Evolutionary conservation across 108 stramenopile genomes (phyloP).

Genomic region (Cyclotella atomus): DNA sequence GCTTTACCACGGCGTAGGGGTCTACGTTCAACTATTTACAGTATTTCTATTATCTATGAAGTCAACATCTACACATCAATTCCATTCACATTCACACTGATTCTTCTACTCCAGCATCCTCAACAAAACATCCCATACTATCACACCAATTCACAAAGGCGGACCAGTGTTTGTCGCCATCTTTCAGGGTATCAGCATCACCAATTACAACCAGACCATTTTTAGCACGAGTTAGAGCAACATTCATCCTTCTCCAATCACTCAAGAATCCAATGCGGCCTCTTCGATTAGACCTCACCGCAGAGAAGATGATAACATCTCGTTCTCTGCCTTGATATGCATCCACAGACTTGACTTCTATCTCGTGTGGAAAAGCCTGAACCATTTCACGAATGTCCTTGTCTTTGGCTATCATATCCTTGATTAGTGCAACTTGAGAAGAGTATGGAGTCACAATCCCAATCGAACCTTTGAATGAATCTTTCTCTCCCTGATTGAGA

Average conservation of each 20-base stretch:
- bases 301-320: slow-evolving; percentile 92
- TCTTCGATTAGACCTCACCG: slow-evolving; percentile 92
- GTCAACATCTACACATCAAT: too few relatives aligned
- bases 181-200: slow-evolving; percentile 85
- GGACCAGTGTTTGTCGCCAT: slow-evolving; percentile 91
- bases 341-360: slow-evolving; percentile 94
- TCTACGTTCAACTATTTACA: too few relatives aligned
- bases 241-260: slow-evolving; percentile 97
- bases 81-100: too few relatives aligned
- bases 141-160: slow-evolving; percentile 81
- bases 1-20: too few relatives aligned
- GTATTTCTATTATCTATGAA: too few relatives aligned
- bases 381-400: slow-evolving; percentile 46
- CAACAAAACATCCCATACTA: slow-evolving; percentile 56
- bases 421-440: slow-evolving; percentile 91
- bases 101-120: slow-evolving; percentile 7
- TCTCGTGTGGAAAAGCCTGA: slow-evolving; percentile 41
- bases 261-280: slow-evolving; percentile 94
- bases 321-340: slow-evolving; percentile 95
- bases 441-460: slow-evolving; percentile 97
- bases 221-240: slow-evolving; percentile 95
- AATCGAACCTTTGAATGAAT: slow-evolving; percentile 57
- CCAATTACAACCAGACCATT: slow-evolving; percentile 90
- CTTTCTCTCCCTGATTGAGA: slow-evolving; percentile 36
- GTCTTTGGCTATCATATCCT: slow-evolving; percentile 66